Evolutionary conservation across 352 stramenopile species (phyloP).

Genomic region (Globisporangium spinosum): DNA sequence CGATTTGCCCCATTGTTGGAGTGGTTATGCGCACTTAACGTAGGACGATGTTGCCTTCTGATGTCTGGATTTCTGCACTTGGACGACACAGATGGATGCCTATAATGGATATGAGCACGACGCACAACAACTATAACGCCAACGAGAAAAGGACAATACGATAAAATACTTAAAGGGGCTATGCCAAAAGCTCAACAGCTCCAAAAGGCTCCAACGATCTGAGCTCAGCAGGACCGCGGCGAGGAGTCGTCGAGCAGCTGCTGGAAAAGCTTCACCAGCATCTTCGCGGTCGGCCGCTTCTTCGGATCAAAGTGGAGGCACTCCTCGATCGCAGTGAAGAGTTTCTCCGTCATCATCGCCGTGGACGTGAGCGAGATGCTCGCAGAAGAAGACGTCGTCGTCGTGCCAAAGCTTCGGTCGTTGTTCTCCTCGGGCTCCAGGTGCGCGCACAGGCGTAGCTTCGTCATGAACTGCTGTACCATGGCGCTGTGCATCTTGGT

Average conservation of each 20-base stretch:
- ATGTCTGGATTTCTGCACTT: too few relatives aligned
- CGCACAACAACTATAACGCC: background rate
- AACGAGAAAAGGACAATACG: background rate
- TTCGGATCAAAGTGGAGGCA: constrained; percentile 60
- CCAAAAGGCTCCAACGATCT: background rate
- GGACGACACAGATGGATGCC: too few relatives aligned
- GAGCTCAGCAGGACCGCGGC: background rate
- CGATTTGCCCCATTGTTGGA: background rate
- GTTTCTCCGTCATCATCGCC: constrained; percentile 37
- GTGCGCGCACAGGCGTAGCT: constrained; percentile 38
- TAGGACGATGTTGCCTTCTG: too few relatives aligned
- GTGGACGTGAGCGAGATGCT: constrained; percentile 30
- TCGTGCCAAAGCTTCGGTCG: constrained; percentile 42
- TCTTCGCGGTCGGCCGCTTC: constrained; percentile 50
- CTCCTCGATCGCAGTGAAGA: constrained; percentile 43
- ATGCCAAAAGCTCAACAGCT: background rate
- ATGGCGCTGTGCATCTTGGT: constrained; percentile 27
- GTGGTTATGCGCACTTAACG: too few relatives aligned
- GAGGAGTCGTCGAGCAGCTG: constrained; percentile 34
- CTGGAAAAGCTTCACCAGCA: constrained; percentile 47
- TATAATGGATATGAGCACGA: background rate
- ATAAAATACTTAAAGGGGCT: background rate
- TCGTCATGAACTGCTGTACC: constrained; percentile 49
- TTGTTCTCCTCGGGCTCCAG: constrained; percentile 28
- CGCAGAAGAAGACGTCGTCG: constrained; percentile 31